phyloP scores from a whole-genome alignment of 768 basidiomycete species.

The Termitomyces sp. region DNA sequence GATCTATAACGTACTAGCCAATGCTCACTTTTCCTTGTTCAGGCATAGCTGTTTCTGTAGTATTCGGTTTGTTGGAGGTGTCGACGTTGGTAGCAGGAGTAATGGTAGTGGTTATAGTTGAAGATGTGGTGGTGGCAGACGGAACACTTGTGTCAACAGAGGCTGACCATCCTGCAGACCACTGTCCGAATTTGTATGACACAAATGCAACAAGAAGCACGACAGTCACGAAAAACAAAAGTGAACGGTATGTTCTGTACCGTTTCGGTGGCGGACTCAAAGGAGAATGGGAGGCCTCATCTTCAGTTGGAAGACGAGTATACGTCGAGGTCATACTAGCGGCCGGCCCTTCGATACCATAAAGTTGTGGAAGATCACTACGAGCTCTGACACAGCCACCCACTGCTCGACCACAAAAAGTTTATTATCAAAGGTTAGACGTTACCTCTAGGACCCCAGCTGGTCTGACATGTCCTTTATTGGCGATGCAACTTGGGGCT shows the following conservation, averaged over 20 bases:
- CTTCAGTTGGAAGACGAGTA: constrained; percentile 16
- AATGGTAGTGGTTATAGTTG: constrained; percentile 4
- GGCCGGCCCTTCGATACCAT: background rate
- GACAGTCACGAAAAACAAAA: constrained; percentile 27
- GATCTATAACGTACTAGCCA: constrained; percentile 58
- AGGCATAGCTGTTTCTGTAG: constrained; percentile 16
- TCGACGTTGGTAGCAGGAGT: constrained; percentile 3
- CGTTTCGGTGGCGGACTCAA: constrained; percentile 17
- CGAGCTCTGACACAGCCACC: background rate
- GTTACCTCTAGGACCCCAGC: background rate
- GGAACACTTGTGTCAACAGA: constrained; percentile 2
- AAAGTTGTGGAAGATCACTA: background rate
- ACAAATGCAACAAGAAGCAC: constrained; percentile 31
- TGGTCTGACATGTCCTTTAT: too few species aligned
- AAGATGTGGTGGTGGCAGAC: constrained; percentile 1
- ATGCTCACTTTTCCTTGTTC: constrained; percentile 68
- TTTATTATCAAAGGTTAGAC: too few species aligned
- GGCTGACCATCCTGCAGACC: constrained; percentile 19
- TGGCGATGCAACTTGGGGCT: background rate
- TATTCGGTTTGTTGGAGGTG: constrained; percentile 1
- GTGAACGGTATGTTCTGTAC: constrained; percentile 17
- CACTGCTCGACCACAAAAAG: too few species aligned
- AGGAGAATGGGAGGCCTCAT: constrained; percentile 16
- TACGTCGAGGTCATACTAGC: constrained; percentile 16
- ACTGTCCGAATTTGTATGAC: constrained; percentile 39